Evolutionary conservation across 176 grass and related monocot genomes (phyloP), one percentile per base, ranked within the genome.

Genomic region (Oryza meridionalis): DNA sequence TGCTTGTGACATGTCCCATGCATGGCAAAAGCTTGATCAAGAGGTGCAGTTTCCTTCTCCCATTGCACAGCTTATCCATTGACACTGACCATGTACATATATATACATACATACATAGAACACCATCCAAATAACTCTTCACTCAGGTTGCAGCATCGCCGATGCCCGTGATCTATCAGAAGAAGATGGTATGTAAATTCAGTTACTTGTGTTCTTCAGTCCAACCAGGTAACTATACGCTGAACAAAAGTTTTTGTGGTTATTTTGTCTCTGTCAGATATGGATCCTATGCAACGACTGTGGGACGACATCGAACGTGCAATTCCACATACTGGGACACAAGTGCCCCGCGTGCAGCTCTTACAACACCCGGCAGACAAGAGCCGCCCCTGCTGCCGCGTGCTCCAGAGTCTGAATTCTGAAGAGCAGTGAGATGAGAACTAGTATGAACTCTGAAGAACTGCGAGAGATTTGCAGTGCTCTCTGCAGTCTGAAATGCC

Each of bases 241-340:
- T 58, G 21, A 70, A 62, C 33, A 72, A 7, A 22, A 68, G 22
- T 45, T 45, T 45, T 7, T 40, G 38, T 9, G 40, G 14, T 66
- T 16, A 9, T 65, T 49, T 47, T 79, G 19, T 12, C n/a, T 64
- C n/a, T 64, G 63, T 38, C 67, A 96, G 94, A 83, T 93, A 73
- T 93, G 86, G 91, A 96, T 96, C 69, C 84, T 96, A 10, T 96
- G 94, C 86, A 96, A 96, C 73, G 94, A 96, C 9, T 96, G 94
- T 10, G 88, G 94, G 44, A 72, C 4, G 77, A 91, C 82, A 26
- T 65, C 94, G 3, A 91, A 83, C 16, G 81, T 96, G 65, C 88
- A 85, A 42, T 96, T 89, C 76, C 94, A 96, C 46, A 69, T 91
- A 3, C 21, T 96, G 84, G 94, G 84, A 12, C 94, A 96, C 73